Percentiles rank a stretch among this genome's conserved stretches.
These are phyloP conservation scores for Cyclostephanos invisitatus DNA, from an alignment of 108 stramenopile genomes.

Conservation along the genomic window DNA sequence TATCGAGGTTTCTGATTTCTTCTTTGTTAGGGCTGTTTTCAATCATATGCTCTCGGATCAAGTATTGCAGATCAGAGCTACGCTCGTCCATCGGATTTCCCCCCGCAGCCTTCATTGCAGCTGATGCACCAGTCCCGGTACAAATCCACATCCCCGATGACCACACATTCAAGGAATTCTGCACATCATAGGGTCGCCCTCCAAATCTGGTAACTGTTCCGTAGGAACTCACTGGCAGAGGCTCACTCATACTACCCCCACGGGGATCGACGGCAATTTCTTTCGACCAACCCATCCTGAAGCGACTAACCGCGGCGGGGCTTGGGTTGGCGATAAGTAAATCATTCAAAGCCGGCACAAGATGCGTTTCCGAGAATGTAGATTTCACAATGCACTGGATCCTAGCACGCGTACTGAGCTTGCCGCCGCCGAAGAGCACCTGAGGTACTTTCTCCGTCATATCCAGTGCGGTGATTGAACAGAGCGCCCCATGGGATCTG, in stretches of 20 bases:
- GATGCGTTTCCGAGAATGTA: conserved; percentile 91
- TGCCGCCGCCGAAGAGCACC: conserved; percentile 72
- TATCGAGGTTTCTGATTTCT: conserved; percentile 59
- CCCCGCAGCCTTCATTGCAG: conserved; percentile 93
- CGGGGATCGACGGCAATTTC: conserved; percentile 34
- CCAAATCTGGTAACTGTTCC: conserved; percentile 81
- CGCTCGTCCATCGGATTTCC: conserved; percentile 75
- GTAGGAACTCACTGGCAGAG: conserved; percentile 46
- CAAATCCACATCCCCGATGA: conserved; percentile 83
- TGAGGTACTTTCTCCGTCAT: conserved; percentile 73
- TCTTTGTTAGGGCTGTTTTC: conserved; percentile 69
- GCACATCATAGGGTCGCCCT: conserved; percentile 68
- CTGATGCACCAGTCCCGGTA: conserved; percentile 89
- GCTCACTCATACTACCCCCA: conserved; percentile 31
- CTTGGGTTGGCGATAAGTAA: conserved; percentile 92
- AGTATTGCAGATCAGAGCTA: conserved; percentile 83
- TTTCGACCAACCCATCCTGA: conserved; percentile 82
- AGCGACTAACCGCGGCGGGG: conserved; percentile 92
- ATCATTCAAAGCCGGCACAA: conserved; percentile 96
- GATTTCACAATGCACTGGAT: conserved; percentile 90
- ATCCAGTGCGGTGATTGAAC: conserved; percentile 76
- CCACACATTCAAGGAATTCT: conserved; percentile 89
- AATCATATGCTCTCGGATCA: conserved; percentile 92
- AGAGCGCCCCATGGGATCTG: conserved; percentile 91
- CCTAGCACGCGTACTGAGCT: conserved; percentile 66